Percentiles rank a stretch among this genome's conserved stretches.
Evolutionary conservation across 164 flowering plant genomes (phyloP).

Genomic region (Protea cynaroides): DNA sequence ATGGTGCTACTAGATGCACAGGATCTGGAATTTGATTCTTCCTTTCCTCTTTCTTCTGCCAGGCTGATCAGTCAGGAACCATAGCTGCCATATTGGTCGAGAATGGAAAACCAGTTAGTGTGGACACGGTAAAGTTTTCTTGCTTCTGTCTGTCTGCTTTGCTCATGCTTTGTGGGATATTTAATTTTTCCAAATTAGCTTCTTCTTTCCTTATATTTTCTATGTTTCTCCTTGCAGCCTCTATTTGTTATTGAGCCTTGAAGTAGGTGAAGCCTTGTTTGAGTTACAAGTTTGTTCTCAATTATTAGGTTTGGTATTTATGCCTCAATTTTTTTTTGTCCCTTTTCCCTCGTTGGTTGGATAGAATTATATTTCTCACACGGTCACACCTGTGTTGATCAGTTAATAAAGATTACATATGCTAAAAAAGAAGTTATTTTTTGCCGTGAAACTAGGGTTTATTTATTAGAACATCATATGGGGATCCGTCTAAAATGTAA

Average conservation of each 20-base stretch:
- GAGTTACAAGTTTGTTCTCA: too few relatives aligned
- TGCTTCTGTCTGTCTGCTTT: conserved; percentile 7
- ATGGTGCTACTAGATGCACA: neutral
- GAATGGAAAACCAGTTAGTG: conserved; percentile 61
- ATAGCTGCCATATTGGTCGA: conserved; percentile 42
- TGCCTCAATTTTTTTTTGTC: neutral
- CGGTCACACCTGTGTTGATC: too few relatives aligned
- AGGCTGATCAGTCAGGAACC: conserved; percentile 70
- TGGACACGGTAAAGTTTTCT: conserved; percentile 36
- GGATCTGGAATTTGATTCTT: neutral
- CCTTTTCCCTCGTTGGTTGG: neutral
- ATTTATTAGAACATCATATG: too few relatives aligned
- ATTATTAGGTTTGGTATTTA: neutral
- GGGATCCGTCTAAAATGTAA: too few relatives aligned
- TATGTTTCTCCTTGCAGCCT: conserved; percentile 36
- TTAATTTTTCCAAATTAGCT: neutral
- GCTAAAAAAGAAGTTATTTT: too few relatives aligned
- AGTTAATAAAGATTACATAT: too few relatives aligned
- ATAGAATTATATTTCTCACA: neutral
- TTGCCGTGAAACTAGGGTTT: too few relatives aligned
- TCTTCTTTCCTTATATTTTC: neutral
- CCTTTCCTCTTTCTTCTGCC: conserved; percentile 1
- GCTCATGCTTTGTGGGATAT: neutral
- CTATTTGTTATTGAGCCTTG: conserved; percentile 48
- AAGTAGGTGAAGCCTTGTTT: neutral